Evolutionary conservation across 1,139 yeast species (phyloP).

Genomic region (Hyphopichia fennica): DNA sequence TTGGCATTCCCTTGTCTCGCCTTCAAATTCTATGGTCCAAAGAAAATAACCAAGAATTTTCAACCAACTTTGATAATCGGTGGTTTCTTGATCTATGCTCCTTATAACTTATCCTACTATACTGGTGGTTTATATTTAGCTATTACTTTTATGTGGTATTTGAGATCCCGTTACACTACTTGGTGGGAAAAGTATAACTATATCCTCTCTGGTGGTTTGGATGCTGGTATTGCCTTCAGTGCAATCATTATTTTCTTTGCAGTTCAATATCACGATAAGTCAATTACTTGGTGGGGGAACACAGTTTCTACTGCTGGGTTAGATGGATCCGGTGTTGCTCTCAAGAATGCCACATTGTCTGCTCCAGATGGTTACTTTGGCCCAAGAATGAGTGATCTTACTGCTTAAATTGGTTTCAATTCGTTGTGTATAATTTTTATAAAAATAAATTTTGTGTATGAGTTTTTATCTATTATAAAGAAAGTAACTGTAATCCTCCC

Average conservation of each 20-base stretch:
- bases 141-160: slow-evolving; percentile 45
- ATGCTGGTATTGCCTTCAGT: slow-evolving; percentile 55
- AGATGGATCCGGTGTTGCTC: slow-evolving; percentile 29
- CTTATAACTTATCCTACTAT: slow-evolving; percentile 51
- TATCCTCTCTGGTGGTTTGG: slow-evolving; percentile 48
- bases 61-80: slow-evolving; percentile 45
- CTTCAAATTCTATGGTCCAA: slow-evolving; percentile 38
- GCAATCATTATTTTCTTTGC: slow-evolving; percentile 56
- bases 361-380: slow-evolving; percentile 49
- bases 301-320: slow-evolving; percentile 39
- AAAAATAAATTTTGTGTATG: no score
- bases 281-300: slow-evolving; percentile 63
- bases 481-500: no score
- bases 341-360: slow-evolving; percentile 14
- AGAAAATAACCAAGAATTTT: slow-evolving; percentile 25
- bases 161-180: slow-evolving; percentile 42
- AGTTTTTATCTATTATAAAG: no score
- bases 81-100: slow-evolving; percentile 42
- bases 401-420: background rate
- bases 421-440: background rate
- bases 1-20: slow-evolving; percentile 43
- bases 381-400: slow-evolving; percentile 19
- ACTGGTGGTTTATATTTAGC: slow-evolving; percentile 44
- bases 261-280: slow-evolving; percentile 42
- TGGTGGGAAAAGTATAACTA: slow-evolving; percentile 67